phyloP scores from a whole-genome alignment of 2,329 filamentous ascomycete genomes.

The Ceratocystis colombiana region DNA sequence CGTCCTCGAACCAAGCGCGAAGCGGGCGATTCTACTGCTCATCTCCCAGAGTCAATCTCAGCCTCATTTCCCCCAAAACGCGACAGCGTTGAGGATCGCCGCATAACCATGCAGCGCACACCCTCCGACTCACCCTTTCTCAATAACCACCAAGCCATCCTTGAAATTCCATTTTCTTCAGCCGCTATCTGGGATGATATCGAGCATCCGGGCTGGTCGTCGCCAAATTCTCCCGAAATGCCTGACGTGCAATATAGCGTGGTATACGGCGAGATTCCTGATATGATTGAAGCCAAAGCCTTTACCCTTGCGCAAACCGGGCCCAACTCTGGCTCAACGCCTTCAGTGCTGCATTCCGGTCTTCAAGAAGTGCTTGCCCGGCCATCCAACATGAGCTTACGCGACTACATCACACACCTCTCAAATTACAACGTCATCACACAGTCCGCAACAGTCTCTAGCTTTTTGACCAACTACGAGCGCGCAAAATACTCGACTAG shows the following conservation, averaged over 20 bases:
- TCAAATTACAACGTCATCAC: conserved; percentile 53
- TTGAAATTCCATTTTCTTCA: conserved; percentile 8
- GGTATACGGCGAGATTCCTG: conserved; percentile 73
- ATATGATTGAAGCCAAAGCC: conserved; percentile 85
- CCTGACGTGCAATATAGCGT: conserved; percentile 73
- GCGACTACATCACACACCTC: conserved; percentile 68
- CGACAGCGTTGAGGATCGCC: background rate
- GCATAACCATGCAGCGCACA: background rate
- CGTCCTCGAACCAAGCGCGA: conserved; percentile 44
- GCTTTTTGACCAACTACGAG: conserved; percentile 71
- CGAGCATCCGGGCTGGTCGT: conserved; percentile 79
- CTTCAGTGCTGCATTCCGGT: conserved; percentile 42
- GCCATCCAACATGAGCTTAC: conserved; percentile 55
- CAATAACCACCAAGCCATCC: background rate
- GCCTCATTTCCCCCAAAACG: background rate
- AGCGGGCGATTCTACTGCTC: background rate
- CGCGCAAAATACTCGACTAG: conserved; percentile 68
- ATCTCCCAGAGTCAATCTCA: background rate
- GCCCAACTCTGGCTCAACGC: background rate
- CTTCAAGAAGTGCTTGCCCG: conserved; percentile 55
- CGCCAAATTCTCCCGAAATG: conserved; percentile 62
- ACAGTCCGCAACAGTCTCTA: conserved; percentile 28
- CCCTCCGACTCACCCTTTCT: background rate
- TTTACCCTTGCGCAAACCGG: conserved; percentile 63
- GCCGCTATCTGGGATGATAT: conserved; percentile 63